A percentile compares a stretch with the other conserved stretches of the same genome.
Conservation (phyloP, 495 filamentous ascomycete species). For the Paragyromitra xinjiangensis region DNA sequence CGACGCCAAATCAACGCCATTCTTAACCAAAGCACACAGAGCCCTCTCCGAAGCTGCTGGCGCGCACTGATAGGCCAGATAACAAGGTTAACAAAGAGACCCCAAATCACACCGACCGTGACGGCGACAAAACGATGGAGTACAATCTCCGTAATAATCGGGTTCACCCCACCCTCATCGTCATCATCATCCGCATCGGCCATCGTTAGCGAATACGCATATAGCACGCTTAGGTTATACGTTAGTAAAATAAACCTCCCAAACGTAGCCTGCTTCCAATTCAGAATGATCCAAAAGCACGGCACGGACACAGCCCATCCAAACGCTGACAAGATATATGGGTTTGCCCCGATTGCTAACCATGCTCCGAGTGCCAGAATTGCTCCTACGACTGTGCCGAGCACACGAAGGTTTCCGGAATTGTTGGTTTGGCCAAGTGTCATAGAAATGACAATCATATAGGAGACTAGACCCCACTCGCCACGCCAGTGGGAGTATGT, state of each 20-base stretch:
- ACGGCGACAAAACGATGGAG: constrained; percentile 92
- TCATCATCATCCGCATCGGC: constrained; percentile 75
- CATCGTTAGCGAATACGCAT: constrained; percentile 87
- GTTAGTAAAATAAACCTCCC: constrained; percentile 92
- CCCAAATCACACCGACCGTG: constrained; percentile 87
- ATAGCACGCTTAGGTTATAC: constrained; percentile 95
- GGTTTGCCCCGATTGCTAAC: constrained; percentile 75
- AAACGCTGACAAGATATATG: constrained; percentile 74
- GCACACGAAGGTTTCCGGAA: constrained; percentile 82
- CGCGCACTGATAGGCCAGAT: constrained; percentile 95
- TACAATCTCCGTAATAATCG: constrained; percentile 85
- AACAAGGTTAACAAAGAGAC: constrained; percentile 84
- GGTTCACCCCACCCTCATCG: constrained; percentile 84
- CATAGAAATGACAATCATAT: constrained; percentile 98
- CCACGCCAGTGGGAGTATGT: constrained; percentile 89
- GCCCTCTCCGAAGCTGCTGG: constrained; percentile 81
- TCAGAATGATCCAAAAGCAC: constrained; percentile 89
- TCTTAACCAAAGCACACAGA: constrained; percentile 85
- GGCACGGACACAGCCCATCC: constrained; percentile 82
- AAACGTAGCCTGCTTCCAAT: constrained; percentile 83
- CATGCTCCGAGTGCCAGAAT: constrained; percentile 77
- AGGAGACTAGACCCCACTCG: constrained; percentile 95
- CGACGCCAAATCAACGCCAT: constrained; percentile 97
- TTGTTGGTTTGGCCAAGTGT: constrained; percentile 95
- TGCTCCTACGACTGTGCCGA: constrained; percentile 87